Evolutionary conservation across 768 basidiomycete species (phyloP), one percentile per base, ranked within the genome.

Genomic region (Rubroboletus pulcherrimus): DNA sequence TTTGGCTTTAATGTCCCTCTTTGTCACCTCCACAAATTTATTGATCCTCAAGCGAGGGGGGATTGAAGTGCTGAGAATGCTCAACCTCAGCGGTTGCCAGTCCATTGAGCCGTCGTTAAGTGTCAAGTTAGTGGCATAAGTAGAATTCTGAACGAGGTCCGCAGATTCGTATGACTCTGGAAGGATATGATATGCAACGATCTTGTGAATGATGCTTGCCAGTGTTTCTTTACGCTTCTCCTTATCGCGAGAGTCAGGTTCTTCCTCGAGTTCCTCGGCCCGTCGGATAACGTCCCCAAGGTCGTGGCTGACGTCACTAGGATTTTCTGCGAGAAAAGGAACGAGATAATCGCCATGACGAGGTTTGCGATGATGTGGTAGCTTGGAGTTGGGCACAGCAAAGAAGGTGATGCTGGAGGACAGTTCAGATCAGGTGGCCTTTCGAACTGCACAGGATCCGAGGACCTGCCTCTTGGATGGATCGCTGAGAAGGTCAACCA

Each of bases 171-270:
- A 69, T 84, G 84, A 67, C 85, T 33, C 48, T 46, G 59, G 59
- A 49, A 60, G 52, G 33, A 60, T 60, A 19, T 60, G 59, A 17
- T 61, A 88, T 21, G 77, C 73, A 19, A 86, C 68, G 31, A 86
- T 75, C 40, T 78, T 77, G 15, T 73, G 76, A 30, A 86, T 62
- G 55, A 87, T 77, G 50, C 74, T 72, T 60, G 81, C 81, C 63
- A 89, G 68, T 44, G 80, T 75, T 65, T 83, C 79, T 59, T 81
- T 83, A 54, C 75, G 73, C 41, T 73, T 74, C 59, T 82, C 74
- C 57, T 77, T 81, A 39, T 78, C 69, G 17, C 68, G 62, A 3
- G 79, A 76, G 58, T 78, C 74, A 34, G 75, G 74, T 15, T 74
- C 71, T 35, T 72, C 64, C 21, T 79, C 74, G 31, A 81, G 72